Evolutionary conservation across 2,329 filamentous ascomycete genomes (phyloP).

Genomic region (Scedosporium aurantiacum): DNA sequence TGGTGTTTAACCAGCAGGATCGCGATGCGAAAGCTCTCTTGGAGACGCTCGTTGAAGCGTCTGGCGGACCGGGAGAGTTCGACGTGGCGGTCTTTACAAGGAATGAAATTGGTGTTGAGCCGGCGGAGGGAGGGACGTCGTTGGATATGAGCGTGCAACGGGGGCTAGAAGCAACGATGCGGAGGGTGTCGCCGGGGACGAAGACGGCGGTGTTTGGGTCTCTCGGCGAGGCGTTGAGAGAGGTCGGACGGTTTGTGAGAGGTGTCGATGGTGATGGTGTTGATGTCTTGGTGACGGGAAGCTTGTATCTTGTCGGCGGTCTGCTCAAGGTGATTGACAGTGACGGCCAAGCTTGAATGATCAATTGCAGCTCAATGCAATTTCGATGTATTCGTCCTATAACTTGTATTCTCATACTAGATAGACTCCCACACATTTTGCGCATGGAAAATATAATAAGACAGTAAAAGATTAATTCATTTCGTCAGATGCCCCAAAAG

Average conservation of each 20-base stretch:
- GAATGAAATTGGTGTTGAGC: constrained; percentile 38
- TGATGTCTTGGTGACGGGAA: constrained; percentile 68
- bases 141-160: constrained; percentile 52
- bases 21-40: constrained; percentile 62
- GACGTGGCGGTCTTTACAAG: constrained; percentile 70
- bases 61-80: constrained; percentile 41
- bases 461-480: no score
- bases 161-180: constrained; percentile 52
- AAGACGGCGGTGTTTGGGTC: constrained; percentile 47
- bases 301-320: constrained; percentile 73
- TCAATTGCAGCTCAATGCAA: not conserved
- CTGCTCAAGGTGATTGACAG: constrained; percentile 33
- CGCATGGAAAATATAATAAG: no score
- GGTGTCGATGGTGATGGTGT: constrained; percentile 27
- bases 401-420: not conserved
- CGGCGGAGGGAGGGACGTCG: constrained; percentile 20
- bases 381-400: not conserved
- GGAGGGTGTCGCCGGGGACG: constrained; percentile 35
- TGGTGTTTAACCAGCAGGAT: constrained; percentile 92
- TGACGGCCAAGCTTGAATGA: not conserved
- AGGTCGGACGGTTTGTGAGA: constrained; percentile 32
- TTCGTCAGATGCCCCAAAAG: no score
- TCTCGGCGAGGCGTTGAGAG: constrained; percentile 57
- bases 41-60: constrained; percentile 46
- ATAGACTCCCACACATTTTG: no score